phyloP scores from a whole-genome alignment of 305 asterid genomes.

The Ajuga reptans region DNA sequence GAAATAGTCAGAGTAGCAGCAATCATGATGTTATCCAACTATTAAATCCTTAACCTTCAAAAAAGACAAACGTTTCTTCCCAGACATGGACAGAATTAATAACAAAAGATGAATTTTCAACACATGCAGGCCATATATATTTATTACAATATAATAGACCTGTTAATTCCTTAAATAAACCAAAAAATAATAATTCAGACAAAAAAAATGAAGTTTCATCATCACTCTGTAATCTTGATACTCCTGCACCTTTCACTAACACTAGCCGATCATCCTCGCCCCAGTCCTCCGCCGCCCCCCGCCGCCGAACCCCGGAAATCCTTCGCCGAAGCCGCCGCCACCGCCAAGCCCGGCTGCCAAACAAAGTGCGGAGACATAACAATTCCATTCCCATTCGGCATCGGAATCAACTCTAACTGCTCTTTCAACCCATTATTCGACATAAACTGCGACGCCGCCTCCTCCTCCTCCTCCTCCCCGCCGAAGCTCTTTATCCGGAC shows the following conservation, averaged over 20 bases:
- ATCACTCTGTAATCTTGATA: slow-evolving; percentile 1
- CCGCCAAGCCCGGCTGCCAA: slow-evolving; percentile 41
- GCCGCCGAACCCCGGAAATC: slow-evolving; percentile 10
- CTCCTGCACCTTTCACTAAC: slow-evolving; percentile 9
- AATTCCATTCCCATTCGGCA: slow-evolving; percentile 58
- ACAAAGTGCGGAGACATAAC: slow-evolving; percentile 41
- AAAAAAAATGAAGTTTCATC: background rate
- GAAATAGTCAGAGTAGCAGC: no score
- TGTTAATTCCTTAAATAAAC: background rate
- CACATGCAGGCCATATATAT: background rate
- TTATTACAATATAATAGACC: background rate
- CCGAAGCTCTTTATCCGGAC: slow-evolving; percentile 9
- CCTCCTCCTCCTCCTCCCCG: slow-evolving; percentile 1
- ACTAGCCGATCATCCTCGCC: slow-evolving; percentile 11
- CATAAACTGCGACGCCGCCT: slow-evolving; percentile 27
- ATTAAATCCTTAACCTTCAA: no score
- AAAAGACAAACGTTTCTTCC: no score
- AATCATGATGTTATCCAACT: no score
- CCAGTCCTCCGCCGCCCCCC: background rate
- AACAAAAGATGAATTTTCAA: background rate
- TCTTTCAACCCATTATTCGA: slow-evolving; percentile 30
- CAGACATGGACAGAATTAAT: background rate
- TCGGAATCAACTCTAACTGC: slow-evolving; percentile 45
- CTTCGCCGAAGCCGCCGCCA: slow-evolving; percentile 25
- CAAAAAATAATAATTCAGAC: no score